These are phyloP conservation scores for Inga laurina DNA, from an alignment of 306 rosid species.

Conservation along the genomic window DNA sequence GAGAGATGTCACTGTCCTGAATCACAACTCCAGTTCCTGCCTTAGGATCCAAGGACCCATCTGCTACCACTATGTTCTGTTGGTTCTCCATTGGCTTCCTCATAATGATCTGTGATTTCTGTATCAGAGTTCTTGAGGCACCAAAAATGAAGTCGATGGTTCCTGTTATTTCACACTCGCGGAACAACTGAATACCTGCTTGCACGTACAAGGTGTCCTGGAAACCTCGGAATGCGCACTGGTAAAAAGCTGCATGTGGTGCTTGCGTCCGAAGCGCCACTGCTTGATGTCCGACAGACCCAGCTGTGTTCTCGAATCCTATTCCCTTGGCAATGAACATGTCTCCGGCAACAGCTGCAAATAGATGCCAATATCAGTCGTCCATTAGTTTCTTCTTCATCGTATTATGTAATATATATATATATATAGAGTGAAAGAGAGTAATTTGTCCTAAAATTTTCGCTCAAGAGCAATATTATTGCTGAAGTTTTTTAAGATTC, in stretches of 20 bases:
- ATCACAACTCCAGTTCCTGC: slow-evolving; percentile 53
- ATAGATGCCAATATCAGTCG: background rate
- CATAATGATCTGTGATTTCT: slow-evolving; percentile 52
- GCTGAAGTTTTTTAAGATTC: too few species aligned
- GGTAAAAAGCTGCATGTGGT: slow-evolving; percentile 51
- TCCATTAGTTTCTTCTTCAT: background rate
- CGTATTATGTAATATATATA: too few species aligned
- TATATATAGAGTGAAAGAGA: too few species aligned
- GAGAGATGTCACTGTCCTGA: slow-evolving; percentile 60
- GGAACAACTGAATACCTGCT: slow-evolving; percentile 63
- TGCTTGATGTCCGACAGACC: slow-evolving; percentile 68
- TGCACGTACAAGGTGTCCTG: slow-evolving; percentile 75
- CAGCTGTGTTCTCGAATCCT: slow-evolving; percentile 72
- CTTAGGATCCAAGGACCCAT: slow-evolving; percentile 39
- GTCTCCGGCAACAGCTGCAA: slow-evolving; percentile 34
- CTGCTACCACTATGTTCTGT: slow-evolving; percentile 61
- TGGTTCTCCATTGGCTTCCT: slow-evolving; percentile 49
- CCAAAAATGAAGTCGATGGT: slow-evolving; percentile 85
- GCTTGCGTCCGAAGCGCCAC: slow-evolving; percentile 76
- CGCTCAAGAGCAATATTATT: too few species aligned
- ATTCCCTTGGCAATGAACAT: slow-evolving; percentile 61
- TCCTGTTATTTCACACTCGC: slow-evolving; percentile 78
- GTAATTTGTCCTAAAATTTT: too few species aligned
- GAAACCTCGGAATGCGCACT: slow-evolving; percentile 61
- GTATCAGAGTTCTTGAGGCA: slow-evolving; percentile 45